A percentile compares a stretch with the other conserved stretches of the same genome.
Evolutionary conservation across 1,284 basidiomycete species (phyloP).

Genomic region (Puccinia brachypodii): DNA sequence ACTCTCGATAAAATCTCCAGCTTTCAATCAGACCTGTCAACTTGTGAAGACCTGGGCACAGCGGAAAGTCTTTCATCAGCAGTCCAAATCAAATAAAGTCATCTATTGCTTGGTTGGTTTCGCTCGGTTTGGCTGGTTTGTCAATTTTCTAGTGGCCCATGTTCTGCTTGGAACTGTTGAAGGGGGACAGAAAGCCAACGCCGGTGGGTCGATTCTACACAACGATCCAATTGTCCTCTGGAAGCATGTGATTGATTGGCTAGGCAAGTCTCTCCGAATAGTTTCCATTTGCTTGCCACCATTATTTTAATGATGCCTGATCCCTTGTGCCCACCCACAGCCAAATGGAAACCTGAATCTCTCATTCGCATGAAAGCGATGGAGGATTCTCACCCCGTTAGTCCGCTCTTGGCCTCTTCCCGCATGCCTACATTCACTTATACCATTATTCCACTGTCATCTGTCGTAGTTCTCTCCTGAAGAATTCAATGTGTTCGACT

Average conservation of each 20-base stretch:
- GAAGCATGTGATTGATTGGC: conserved; percentile 44
- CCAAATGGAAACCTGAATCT: conserved; percentile 39
- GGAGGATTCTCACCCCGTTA: conserved; percentile 22
- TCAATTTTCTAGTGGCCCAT: conserved; percentile 43
- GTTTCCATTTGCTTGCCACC: not conserved
- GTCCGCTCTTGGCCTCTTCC: not conserved
- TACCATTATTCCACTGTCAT: not conserved
- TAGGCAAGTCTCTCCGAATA: not conserved
- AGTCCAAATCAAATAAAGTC: not conserved
- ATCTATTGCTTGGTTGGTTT: conserved; percentile 20
- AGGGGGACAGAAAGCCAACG: conserved; percentile 8
- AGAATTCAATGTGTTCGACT: conserved; percentile 61
- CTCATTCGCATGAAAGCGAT: conserved; percentile 26
- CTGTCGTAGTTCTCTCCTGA: conserved; percentile 55
- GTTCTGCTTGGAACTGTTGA: conserved; percentile 32
- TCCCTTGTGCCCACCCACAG: not conserved
- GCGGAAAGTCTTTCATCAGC: conserved; percentile 23
- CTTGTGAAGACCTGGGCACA: conserved; percentile 40
- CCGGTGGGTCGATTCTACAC: not conserved
- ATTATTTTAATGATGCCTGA: not conserved
- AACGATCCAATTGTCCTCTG: conserved; percentile 26
- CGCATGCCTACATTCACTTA: not conserved
- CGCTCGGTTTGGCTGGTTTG: conserved; percentile 41
- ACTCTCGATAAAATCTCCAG: conserved; percentile 16
- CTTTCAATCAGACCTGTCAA: conserved; percentile 37